Evolutionary conservation across 305 asterid species (phyloP).

Genomic region (Rubia peregrina): DNA sequence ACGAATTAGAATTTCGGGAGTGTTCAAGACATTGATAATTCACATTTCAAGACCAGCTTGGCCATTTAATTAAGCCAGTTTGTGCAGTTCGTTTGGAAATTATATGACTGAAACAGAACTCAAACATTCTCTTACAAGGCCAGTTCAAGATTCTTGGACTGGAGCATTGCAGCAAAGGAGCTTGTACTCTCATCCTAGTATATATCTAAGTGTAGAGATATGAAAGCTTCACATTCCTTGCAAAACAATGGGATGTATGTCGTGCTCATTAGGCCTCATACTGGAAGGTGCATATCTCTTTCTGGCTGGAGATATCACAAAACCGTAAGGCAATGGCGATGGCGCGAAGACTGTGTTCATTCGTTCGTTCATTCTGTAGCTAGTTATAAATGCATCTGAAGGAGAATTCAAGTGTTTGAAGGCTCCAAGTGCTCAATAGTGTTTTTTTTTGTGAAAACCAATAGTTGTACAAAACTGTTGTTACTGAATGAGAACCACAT

Average conservation of each 20-base stretch:
- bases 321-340: neutral
- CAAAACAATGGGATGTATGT: neutral
- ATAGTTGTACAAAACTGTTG: too few species aligned
- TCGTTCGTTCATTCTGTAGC: neutral
- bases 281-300: neutral
- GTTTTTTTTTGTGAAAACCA: too few species aligned
- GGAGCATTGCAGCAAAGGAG: neutral
- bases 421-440: too few species aligned
- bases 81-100: neutral
- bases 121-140: neutral
- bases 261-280: neutral
- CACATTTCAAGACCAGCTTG: neutral
- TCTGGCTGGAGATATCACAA: neutral
- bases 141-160: neutral
- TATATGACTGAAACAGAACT: neutral
- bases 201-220: neutral
- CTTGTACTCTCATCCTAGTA: neutral
- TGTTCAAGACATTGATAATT: neutral
- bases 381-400: too few species aligned
- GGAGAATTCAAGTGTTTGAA: too few species aligned
- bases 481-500: too few species aligned
- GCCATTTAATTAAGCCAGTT: neutral
- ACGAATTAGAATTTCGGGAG: neutral
- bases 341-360: neutral
- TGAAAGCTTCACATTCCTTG: neutral